Base-by-base conservation (phyloP, 257 asterid genomes). In the Lycium barbarum region DNA sequence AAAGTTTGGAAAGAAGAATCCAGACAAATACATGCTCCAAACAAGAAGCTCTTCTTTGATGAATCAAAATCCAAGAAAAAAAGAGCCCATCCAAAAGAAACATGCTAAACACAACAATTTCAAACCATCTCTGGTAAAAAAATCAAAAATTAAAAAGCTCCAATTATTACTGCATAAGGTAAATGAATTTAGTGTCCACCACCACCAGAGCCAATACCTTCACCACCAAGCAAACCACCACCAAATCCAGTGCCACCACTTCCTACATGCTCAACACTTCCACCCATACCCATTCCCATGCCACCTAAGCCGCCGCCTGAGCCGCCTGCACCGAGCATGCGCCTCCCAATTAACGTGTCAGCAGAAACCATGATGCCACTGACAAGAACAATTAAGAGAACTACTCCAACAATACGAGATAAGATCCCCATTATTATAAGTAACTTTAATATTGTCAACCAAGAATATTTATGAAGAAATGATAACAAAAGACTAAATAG, bases 361-460 rank as follows among this genome's bases (percentile, higher is more conserved):
- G 55, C 79, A 68, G 53, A 70, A 70, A 70, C 33, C 78, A 67
- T 67, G 14, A 70, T 70, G 33, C 15, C 53, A 70, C 54, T 70
- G 40, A 70, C 3, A 17, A 70, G 53, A 70, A 70, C 33, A 70
- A 70, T 36, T 70, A 70, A 38, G 8, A 70, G 20, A 0, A 70
- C 2, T 1, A 43, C 0, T 71, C 35, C 53, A 36, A 15, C 1
- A 68, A 68, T 0, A 66, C 20, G 20, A 66, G 73, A 66, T 26
- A 26, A 26, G 8, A 35, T 35, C 6, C 20, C 47, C 20, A 66
- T 66, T 33, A 0, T 22, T 63, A 33, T 8, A 70, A 40, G 33
- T 26, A 26, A 26, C 54, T 40, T 70, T 70, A 38, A 38, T 26
- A 33, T 33, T 65, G 11, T 26, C 26, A 11, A 1, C 15, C 15